Percentiles rank a stretch among this genome's conserved stretches.
These are phyloP conservation scores for Lasiodiplodia theobromae DNA, from an alignment of 2,329 filamentous ascomycete genomes.

Conservation along the genomic window DNA sequence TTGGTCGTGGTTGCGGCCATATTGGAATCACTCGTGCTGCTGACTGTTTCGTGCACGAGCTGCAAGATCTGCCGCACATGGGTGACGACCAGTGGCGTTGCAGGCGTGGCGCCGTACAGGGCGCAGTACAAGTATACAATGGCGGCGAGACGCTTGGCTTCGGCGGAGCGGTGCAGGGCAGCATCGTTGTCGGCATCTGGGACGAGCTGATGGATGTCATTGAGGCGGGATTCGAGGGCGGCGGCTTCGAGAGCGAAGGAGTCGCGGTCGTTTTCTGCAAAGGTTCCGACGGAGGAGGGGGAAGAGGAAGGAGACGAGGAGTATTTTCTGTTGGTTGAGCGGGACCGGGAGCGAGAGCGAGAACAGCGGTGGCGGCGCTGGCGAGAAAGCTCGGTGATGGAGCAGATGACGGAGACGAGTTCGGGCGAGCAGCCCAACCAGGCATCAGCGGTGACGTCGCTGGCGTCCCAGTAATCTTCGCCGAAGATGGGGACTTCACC, in stretches of 20 bases:
- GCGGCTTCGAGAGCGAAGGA: constrained; percentile 45
- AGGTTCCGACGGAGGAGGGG: not conserved
- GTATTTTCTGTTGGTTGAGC: no score
- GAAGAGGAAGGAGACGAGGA: not conserved
- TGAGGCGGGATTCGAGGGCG: constrained; percentile 44
- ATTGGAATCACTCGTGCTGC: not conserved
- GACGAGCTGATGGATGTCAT: constrained; percentile 44
- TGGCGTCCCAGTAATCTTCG: constrained; percentile 55
- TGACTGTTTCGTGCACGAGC: constrained; percentile 37
- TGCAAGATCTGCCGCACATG: constrained; percentile 46
- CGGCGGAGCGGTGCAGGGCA: constrained; percentile 46
- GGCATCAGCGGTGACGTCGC: constrained; percentile 48
- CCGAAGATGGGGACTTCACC: constrained; percentile 57
- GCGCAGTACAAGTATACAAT: constrained; percentile 56
- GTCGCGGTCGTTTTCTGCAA: constrained; percentile 33
- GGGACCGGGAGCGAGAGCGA: no score
- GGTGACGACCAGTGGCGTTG: constrained; percentile 40
- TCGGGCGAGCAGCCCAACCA: constrained; percentile 60
- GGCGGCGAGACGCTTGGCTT: constrained; percentile 54
- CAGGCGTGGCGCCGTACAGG: constrained; percentile 52
- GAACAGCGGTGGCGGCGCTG: constrained; percentile 35
- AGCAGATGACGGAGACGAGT: constrained; percentile 55
- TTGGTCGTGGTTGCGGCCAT: not conserved
- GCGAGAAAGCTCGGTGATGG: constrained; percentile 56
- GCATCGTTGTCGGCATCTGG: constrained; percentile 41